A percentile compares a stretch with the other conserved stretches of the same genome.
phyloP scores from a whole-genome alignment of 2,329 filamentous ascomycete genomes.

The Colletotrichum noveboracense region DNA sequence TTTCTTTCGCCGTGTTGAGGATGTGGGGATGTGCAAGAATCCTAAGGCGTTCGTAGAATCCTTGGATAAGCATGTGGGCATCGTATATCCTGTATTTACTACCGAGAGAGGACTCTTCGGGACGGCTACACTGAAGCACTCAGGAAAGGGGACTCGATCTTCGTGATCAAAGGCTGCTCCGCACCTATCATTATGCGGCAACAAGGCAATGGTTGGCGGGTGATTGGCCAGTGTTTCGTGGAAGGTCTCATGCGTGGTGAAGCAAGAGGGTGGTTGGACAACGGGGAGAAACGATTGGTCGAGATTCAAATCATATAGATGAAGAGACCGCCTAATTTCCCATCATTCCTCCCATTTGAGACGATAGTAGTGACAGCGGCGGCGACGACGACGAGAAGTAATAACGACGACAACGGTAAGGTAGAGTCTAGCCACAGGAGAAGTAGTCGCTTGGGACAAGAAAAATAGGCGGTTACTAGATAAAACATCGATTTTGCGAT shows the following conservation, averaged over 20 bases:
- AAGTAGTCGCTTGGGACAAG: neutral
- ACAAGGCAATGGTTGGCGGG: neutral
- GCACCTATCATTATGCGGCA: neutral
- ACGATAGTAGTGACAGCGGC: neutral
- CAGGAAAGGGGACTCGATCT: neutral
- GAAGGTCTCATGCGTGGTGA: neutral
- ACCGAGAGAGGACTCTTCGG: neutral
- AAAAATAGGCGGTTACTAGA: neutral
- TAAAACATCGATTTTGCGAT: neutral
- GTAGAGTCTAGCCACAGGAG: neutral
- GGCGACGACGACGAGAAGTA: neutral
- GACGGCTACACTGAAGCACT: neutral
- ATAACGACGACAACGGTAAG: neutral
- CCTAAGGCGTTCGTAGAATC: neutral
- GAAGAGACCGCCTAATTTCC: neutral
- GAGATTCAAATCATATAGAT: neutral
- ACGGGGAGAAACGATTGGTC: neutral
- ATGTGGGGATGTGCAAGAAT: neutral
- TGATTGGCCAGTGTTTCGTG: conserved; percentile 6
- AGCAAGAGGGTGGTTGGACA: neutral
- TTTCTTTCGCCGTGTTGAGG: neutral
- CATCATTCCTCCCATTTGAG: neutral
- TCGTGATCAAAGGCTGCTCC: neutral
- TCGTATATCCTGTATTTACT: conserved; percentile 10
- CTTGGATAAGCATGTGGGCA: conserved; percentile 2